Percentiles rank a stretch among this genome's conserved stretches.
Conservation (phyloP, 768 basidiomycete genomes). For the Tricholomella constricta region DNA sequence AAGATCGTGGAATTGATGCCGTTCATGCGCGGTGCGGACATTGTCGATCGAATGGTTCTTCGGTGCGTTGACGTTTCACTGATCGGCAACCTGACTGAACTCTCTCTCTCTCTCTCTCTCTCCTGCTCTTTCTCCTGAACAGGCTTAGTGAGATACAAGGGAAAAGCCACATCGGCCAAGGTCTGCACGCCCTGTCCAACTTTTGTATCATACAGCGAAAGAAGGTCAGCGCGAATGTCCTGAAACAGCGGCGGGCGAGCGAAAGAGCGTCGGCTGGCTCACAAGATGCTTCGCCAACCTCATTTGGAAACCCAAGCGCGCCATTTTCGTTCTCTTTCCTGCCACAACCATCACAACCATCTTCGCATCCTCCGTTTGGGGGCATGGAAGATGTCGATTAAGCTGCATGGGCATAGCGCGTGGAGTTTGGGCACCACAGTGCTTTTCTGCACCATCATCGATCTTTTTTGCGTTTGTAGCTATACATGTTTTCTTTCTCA, state of each 20-base stretch:
- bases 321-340: slow-evolving; percentile 3
- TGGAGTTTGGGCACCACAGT: too few species aligned
- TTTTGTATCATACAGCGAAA: slow-evolving; percentile 57
- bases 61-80: slow-evolving; percentile 38
- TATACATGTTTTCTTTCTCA: neutral
- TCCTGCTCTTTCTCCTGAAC: neutral
- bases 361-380: slow-evolving; percentile 8
- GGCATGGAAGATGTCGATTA: slow-evolving; percentile 37
- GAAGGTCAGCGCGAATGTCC: slow-evolving; percentile 26
- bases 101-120: too few species aligned
- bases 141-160: slow-evolving; percentile 55
- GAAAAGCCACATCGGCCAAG: slow-evolving; percentile 54
- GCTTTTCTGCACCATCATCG: neutral
- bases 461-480: neutral
- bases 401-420: too few species aligned
- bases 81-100: neutral
- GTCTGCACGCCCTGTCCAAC: slow-evolving; percentile 44
- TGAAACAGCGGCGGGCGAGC: slow-evolving; percentile 21
- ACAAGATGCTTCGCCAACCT: neutral
- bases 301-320: neutral
- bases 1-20: slow-evolving; percentile 58
- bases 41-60: slow-evolving; percentile 56
- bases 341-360: neutral
- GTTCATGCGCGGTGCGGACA: slow-evolving; percentile 50
- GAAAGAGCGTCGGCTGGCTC: slow-evolving; percentile 16